Percentiles rank a stretch among this genome's conserved stretches.
Conservation (phyloP, 768 basidiomycete species). For the Mycena epipterygia region DNA sequence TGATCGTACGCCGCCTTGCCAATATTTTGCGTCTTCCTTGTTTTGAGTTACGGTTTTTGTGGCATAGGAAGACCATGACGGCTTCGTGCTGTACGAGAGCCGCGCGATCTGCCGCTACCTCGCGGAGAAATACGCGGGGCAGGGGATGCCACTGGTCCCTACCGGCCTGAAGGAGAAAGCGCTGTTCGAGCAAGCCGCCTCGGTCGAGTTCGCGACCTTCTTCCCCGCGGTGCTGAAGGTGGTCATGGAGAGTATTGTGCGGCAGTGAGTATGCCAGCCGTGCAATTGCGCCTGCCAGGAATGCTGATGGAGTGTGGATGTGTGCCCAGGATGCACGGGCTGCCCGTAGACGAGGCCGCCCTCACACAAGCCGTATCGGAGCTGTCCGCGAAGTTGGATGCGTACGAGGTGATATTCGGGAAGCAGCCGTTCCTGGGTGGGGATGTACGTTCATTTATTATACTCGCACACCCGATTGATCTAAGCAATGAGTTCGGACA, state of each 20-base stretch:
- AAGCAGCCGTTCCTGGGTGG: background rate
- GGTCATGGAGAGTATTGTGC: background rate
- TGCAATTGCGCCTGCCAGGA: no score
- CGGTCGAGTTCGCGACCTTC: background rate
- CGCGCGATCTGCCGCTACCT: background rate
- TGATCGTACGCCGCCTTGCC: no score
- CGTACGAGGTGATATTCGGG: no score
- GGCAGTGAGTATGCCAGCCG: background rate
- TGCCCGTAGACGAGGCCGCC: no score
- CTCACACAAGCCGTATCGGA: no score
- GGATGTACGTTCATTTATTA: background rate
- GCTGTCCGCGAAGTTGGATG: no score
- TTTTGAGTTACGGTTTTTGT: background rate
- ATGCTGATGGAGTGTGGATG: no score
- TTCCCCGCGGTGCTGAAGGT: background rate
- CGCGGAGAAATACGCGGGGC: conserved; percentile 1
- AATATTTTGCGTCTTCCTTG: no score
- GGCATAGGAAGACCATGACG: background rate
- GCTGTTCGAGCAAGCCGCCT: background rate
- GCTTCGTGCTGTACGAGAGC: background rate
- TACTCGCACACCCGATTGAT: background rate
- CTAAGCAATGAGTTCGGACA: no score
- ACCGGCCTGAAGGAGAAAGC: background rate
- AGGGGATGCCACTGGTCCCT: background rate
- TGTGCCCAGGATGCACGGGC: no score